Evolutionary conservation across 257 asterid species (phyloP).

Genomic region (Catharanthus roseus): DNA sequence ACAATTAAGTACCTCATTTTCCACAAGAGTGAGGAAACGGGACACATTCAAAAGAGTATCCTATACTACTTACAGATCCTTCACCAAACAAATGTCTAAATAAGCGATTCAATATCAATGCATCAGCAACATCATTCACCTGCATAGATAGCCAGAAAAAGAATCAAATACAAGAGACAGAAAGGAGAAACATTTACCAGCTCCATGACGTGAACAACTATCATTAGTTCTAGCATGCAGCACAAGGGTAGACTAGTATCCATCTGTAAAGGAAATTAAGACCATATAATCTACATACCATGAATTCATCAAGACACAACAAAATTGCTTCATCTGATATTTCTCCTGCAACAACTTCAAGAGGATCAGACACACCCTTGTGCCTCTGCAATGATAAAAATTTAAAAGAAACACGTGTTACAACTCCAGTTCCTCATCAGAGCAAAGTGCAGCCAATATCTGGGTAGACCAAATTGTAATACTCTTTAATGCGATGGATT

Average conservation of each 20-base stretch:
- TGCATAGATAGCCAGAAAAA: constrained; percentile 17
- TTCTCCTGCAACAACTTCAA: constrained; percentile 91
- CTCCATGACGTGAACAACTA: not conserved
- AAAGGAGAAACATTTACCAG: not conserved
- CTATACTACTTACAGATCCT: constrained; percentile 61
- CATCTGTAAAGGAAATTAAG: too few relatives aligned
- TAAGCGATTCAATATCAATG: constrained; percentile 75
- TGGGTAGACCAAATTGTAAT: not conserved
- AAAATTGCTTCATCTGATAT: constrained; percentile 77
- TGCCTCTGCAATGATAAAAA: constrained; percentile 59
- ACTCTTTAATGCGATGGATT: not conserved
- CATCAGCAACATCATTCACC: constrained; percentile 95
- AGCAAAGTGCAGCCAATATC: not conserved
- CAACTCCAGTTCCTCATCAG: not conserved
- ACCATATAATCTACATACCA: constrained; percentile 45
- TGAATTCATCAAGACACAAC: constrained; percentile 91
- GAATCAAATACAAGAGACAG: not conserved
- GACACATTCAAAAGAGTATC: not conserved
- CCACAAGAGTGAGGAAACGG: not conserved
- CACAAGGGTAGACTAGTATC: not conserved
- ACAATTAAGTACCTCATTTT: not conserved
- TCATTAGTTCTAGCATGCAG: not conserved
- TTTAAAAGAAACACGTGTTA: not conserved
- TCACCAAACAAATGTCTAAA: constrained; percentile 66
- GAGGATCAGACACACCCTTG: constrained; percentile 82